Evolutionary conservation across 2,329 filamentous ascomycete species (phyloP), one percentile per base, ranked within the genome.

Genomic region (Pezicula neosporulosa): DNA sequence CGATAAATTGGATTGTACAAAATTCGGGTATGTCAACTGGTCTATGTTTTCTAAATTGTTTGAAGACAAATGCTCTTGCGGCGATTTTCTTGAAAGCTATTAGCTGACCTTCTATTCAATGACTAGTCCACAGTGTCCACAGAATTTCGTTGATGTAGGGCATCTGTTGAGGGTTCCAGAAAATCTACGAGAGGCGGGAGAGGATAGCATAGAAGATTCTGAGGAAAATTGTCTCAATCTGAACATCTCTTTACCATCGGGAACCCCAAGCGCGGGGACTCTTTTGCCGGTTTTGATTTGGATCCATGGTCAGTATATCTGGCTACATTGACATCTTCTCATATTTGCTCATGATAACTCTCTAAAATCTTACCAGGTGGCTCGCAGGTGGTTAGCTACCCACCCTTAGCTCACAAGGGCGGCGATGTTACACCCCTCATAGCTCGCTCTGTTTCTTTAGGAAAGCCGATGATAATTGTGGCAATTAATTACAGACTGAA

Each of bases 401-500:
- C 39, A 3, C 43, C 49, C 6, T 21, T 42, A 13, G 30, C 49
- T 6, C 49, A 50, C 30, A 48, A 42, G 33, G 36, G 36, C 28
- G 24, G 36, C 10, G 47, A 48, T 33, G 15, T 33, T 9, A 48
- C 47, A 18, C 27, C 47, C 6, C 21, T 44, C 21, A 44, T 76
- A 1, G 61, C 60, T 0, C 65, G 71, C 24, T 73, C 73, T 0
- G 58, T 69, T 0, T 54, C 55, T 0, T 10, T 56, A 2, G 63
- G 62, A 0, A 66, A 68, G 36, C 71, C 72, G 0, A 63, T 75
- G 2, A 63, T 75, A 12, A 66, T 71, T 15, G 71, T 75, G 2
- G 66, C 67, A 16, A 64, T 74, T 43, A 70, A 74, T 44, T 74
- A 74, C 46, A 63, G 72, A 6, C 59, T 75, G 8, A 73, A 73